Base-by-base conservation (phyloP, 306 rosid genomes). In the Alnus rubra region DNA sequence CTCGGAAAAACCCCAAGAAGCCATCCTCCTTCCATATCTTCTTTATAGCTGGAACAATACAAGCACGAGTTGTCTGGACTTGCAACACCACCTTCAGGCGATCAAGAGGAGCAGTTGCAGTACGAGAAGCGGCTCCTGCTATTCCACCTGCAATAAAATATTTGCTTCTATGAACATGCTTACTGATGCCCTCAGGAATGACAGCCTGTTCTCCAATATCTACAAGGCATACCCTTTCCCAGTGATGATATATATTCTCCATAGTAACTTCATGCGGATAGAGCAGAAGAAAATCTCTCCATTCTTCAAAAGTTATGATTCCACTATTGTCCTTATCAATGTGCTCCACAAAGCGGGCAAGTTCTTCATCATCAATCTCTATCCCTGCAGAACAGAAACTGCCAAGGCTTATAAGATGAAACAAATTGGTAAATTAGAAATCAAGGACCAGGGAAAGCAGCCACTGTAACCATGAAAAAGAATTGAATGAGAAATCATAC, bases 281-380 rank as follows among this genome's bases (percentile, higher is more conserved):
- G 74, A 94, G 92, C 69, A 94, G 84, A 72, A 94, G 92, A 92
- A 94, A 94, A 82, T 94, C 98, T 76, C 98, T 86, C 98, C 98
- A 94, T 73, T 94, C 98, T 85, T 91, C 97, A 78, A 94, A 94
- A 59, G 98, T 92, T 77, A 94, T 94, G 63, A 89, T 91, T 16
- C 98, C 98, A 80, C 92, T 92, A 73, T 88, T 90, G 79, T 94
- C 98, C 90, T 92, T 94, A 73, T 94, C 98, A 79, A 94, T 97
- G 76, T 85, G 93, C 88, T 94, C 98, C 18, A 94, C 98, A 76
- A 94, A 94, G n/a, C 88, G 98, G 18, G 94, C 98, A 4, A 94
- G 98, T 75, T 94, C 98, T 82, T 88, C 91, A 9, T 94, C 98
- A 77, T 94, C 97, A 78, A 94, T 92, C 77, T 94, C 89, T 84